phyloP scores from a whole-genome alignment of 345 rosid species.

The Eucalyptus shirleyi region DNA sequence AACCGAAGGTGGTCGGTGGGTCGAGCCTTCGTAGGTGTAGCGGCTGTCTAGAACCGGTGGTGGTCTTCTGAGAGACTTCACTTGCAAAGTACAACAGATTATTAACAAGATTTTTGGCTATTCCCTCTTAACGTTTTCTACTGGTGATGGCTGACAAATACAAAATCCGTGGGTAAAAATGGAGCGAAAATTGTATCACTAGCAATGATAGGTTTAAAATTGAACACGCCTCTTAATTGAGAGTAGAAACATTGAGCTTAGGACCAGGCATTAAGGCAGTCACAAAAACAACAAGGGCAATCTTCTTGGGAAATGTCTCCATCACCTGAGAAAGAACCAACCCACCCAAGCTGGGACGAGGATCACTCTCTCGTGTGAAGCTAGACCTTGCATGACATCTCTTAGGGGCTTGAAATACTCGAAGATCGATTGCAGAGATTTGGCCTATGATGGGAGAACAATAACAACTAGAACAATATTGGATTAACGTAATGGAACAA shows the following conservation, averaged over 20 bases:
- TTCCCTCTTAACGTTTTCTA: neutral
- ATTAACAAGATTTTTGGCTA: neutral
- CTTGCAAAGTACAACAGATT: neutral
- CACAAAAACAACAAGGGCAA: constrained; percentile 9
- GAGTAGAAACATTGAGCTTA: neutral
- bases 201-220: neutral
- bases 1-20: too few species aligned
- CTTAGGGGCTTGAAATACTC: neutral
- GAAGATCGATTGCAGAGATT: neutral
- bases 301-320: constrained; percentile 12
- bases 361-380: neutral
- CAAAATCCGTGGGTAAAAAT: neutral
- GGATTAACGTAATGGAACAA: too few species aligned
- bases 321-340: neutral
- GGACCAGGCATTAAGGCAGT: constrained; percentile 26
- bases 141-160: neutral
- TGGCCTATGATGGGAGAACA: neutral
- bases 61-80: constrained; percentile 11
- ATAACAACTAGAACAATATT: too few species aligned
- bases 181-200: neutral
- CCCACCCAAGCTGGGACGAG: too few species aligned
- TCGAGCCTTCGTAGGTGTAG: neutral
- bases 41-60: constrained; percentile 5
- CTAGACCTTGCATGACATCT: constrained; percentile 5
- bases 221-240: constrained; percentile 2